A percentile compares a stretch with the other conserved stretches of the same genome.
Evolutionary conservation across 768 basidiomycete species (phyloP).

Genomic region (Imleria badia): DNA sequence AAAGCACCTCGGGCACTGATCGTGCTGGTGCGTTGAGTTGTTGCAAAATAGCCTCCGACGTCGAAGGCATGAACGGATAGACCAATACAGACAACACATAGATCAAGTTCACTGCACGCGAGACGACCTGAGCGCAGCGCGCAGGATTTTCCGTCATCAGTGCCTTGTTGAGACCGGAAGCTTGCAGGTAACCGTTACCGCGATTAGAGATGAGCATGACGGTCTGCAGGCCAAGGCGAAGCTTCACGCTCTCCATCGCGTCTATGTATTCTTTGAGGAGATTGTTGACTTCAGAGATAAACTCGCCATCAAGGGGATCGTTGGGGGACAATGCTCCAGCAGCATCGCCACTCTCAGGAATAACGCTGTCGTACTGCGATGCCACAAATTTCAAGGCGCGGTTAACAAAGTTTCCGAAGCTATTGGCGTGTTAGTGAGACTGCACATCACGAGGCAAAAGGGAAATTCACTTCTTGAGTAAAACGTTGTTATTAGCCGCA

Average conservation of each 20-base stretch:
- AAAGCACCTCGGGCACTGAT: conserved; percentile 67
- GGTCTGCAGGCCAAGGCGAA: conserved; percentile 82
- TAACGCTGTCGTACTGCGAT: conserved; percentile 73
- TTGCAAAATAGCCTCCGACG: conserved; percentile 71
- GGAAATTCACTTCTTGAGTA: conserved; percentile 81
- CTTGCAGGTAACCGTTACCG: conserved; percentile 94
- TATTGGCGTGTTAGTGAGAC: conserved; percentile 25
- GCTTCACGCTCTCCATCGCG: conserved; percentile 88
- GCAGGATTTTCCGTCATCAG: conserved; percentile 77
- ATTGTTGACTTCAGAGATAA: conserved; percentile 76
- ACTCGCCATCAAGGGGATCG: conserved; percentile 66
- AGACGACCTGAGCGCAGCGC: conserved; percentile 88
- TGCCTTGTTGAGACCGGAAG: conserved; percentile 87
- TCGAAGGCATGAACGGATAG: conserved; percentile 97
- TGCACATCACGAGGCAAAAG: background rate
- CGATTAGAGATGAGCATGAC: conserved; percentile 88
- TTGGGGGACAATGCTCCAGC: conserved; percentile 70
- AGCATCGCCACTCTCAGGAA: conserved; percentile 76
- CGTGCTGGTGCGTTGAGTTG: conserved; percentile 92
- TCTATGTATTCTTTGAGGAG: conserved; percentile 78
- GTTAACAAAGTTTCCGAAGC: conserved; percentile 98
- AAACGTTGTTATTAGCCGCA: conserved; percentile 86
- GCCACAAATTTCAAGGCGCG: conserved; percentile 89
- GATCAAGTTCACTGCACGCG: conserved; percentile 89
- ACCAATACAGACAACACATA: conserved; percentile 83